Evolutionary conservation across 2,329 filamentous ascomycete genomes (phyloP).

Genomic region (Myotisia sp.): DNA sequence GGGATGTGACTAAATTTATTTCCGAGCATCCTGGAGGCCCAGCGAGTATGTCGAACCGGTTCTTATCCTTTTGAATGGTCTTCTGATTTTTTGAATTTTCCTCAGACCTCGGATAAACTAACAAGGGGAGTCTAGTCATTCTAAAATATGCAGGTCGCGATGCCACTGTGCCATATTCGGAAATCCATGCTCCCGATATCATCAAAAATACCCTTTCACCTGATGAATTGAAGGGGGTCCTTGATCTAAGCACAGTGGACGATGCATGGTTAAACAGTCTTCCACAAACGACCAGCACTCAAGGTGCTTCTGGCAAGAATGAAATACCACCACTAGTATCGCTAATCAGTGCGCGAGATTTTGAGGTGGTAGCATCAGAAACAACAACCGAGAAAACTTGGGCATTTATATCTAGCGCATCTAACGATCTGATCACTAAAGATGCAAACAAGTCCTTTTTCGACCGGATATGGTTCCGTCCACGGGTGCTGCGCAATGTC

Average conservation of each 20-base stretch:
- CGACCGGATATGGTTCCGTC: slow-evolving; percentile 34
- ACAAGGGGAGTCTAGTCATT: slow-evolving; percentile 23
- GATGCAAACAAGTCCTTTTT: slow-evolving; percentile 42
- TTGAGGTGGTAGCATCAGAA: slow-evolving; percentile 41
- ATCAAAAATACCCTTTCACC: slow-evolving; percentile 29
- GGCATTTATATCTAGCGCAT: slow-evolving; percentile 54
- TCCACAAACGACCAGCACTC: slow-evolving; percentile 19
- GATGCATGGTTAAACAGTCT: slow-evolving; percentile 35
- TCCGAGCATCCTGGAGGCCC: slow-evolving; percentile 49
- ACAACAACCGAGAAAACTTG: slow-evolving; percentile 50
- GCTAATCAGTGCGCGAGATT: slow-evolving; percentile 47
- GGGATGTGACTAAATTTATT: slow-evolving; percentile 53
- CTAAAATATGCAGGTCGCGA: slow-evolving; percentile 33
- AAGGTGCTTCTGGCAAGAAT: slow-evolving; percentile 16
- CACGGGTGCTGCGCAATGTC: slow-evolving; percentile 38
- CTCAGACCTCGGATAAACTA: not conserved
- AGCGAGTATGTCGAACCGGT: no score
- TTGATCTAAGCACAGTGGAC: slow-evolving; percentile 37
- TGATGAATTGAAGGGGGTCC: slow-evolving; percentile 36
- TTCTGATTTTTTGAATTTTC: not conserved
- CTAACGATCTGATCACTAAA: slow-evolving; percentile 47
- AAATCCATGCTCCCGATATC: slow-evolving; percentile 35
- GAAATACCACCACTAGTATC: slow-evolving; percentile 32
- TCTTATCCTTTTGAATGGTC: slow-evolving; percentile 5
- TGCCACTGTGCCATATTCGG: slow-evolving; percentile 32